Evolutionary conservation across 352 stramenopile genomes (phyloP).

Genomic region (Globisporangium iwayamae): DNA sequence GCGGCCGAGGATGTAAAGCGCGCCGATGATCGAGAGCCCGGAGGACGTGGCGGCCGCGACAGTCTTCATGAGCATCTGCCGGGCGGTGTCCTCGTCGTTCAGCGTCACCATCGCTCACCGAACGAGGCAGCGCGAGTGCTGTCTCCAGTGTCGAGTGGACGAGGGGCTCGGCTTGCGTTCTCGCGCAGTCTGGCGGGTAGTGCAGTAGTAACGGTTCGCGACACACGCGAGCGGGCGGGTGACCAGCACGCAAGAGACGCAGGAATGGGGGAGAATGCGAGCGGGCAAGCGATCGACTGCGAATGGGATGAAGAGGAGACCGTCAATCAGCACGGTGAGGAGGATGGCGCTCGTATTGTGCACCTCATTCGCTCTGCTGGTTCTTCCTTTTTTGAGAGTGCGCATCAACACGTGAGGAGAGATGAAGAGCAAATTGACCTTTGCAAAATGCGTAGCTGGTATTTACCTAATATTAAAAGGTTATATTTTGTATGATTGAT

Average conservation of each 20-base stretch:
- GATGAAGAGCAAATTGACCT: neutral
- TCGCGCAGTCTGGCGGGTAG: no score
- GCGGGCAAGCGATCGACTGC: neutral
- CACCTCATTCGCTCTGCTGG: no score
- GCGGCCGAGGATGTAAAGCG: slow-evolving; percentile 79
- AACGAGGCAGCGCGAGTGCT: neutral
- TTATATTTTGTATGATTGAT: neutral
- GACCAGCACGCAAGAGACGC: no score
- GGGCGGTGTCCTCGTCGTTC: slow-evolving; percentile 6
- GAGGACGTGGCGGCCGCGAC: slow-evolving; percentile 67
- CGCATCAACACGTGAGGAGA: neutral
- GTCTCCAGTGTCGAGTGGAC: neutral
- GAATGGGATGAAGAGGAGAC: neutral
- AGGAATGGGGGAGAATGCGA: neutral
- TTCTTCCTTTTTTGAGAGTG: neutral
- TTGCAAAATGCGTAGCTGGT: neutral
- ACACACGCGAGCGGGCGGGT: no score
- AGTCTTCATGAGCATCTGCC: slow-evolving; percentile 31
- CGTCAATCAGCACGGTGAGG: neutral
- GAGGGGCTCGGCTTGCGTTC: no score
- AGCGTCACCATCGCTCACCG: slow-evolving; percentile 5
- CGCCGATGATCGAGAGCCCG: slow-evolving; percentile 71
- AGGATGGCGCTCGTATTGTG: neutral
- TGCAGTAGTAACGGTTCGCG: no score
- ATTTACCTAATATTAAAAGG: neutral